Evolutionary conservation across 495 filamentous ascomycete species (phyloP).

Genomic region (Talaromyces adpressus): DNA sequence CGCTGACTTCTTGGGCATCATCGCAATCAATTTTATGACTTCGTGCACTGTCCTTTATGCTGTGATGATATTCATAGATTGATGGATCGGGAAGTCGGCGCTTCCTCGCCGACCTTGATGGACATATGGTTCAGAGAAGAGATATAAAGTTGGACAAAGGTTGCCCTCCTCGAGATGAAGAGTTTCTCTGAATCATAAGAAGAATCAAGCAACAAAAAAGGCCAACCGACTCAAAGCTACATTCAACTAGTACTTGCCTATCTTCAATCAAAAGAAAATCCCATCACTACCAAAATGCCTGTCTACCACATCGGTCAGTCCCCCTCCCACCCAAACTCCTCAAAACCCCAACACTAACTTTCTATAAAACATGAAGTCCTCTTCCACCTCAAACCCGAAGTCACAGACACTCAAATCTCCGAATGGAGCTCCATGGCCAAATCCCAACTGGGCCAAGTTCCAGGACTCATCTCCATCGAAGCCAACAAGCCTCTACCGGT

Average conservation of each 20-base stretch:
- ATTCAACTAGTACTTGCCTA: background rate
- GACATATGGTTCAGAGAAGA: too few relatives aligned
- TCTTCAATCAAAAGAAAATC: background rate
- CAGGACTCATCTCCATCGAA: constrained; percentile 28
- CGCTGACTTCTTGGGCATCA: background rate
- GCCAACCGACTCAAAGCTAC: background rate
- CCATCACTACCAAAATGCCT: constrained; percentile 18
- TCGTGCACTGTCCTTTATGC: background rate
- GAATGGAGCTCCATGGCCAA: constrained; percentile 22
- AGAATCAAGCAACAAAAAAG: background rate
- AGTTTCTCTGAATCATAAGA: background rate
- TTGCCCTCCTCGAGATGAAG: background rate
- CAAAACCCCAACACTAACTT: constrained; percentile 8
- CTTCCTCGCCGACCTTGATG: too few relatives aligned
- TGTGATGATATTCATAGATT: background rate
- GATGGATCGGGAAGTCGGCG: background rate
- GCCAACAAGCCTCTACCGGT: constrained; percentile 26
- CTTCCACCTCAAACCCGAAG: constrained; percentile 35
- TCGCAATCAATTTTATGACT: background rate
- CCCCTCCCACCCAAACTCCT: background rate
- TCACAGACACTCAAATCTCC: constrained; percentile 24
- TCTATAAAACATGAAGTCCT: constrained; percentile 20
- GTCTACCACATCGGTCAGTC: constrained; percentile 28
- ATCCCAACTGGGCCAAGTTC: constrained; percentile 33
- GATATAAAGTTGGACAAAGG: background rate